Conservation (phyloP, 768 basidiomycete genomes). For the Xerocomellus dryophilus region DNA sequence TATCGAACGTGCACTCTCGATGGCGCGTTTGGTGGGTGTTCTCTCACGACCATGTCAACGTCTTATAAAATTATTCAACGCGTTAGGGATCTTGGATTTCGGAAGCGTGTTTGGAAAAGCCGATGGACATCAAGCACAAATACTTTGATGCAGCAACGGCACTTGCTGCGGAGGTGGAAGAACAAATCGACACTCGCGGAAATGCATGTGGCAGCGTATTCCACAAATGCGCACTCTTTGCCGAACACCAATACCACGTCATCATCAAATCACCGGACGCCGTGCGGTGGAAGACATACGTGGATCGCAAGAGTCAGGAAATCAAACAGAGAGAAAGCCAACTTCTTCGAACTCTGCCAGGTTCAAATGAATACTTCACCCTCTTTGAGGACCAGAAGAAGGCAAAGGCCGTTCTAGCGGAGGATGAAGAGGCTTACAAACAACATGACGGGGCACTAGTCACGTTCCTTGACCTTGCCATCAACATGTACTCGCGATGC, state of each 20-base stretch:
- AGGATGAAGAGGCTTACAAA: constrained; percentile 48
- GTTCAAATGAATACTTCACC: constrained; percentile 19
- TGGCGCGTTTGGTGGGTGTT: constrained; percentile 62
- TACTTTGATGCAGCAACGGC: constrained; percentile 68
- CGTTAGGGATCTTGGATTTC: constrained; percentile 86
- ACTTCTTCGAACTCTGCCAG: constrained; percentile 23
- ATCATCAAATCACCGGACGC: constrained; percentile 68
- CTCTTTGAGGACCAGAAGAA: constrained; percentile 39
- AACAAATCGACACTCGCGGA: constrained; percentile 17
- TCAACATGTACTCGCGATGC: constrained; percentile 83
- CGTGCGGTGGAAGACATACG: constrained; percentile 64
- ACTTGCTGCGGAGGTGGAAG: constrained; percentile 28
- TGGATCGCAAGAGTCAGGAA: constrained; percentile 69
- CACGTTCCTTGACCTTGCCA: constrained; percentile 67
- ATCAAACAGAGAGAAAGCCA: constrained; percentile 50
- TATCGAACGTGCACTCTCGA: constrained; percentile 41
- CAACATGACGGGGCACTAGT: constrained; percentile 45
- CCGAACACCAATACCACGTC: constrained; percentile 80
- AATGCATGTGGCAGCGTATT: constrained; percentile 57
- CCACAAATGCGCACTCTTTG: constrained; percentile 83
- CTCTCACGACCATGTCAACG: neutral
- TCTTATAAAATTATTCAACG: neutral
- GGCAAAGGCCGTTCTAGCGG: constrained; percentile 48
- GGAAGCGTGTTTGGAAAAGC: constrained; percentile 79
- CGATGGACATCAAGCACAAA: constrained; percentile 60